These are phyloP conservation scores for Cubamyces sp. DNA, from an alignment of 768 basidiomycete species.

Conservation along the genomic window DNA sequence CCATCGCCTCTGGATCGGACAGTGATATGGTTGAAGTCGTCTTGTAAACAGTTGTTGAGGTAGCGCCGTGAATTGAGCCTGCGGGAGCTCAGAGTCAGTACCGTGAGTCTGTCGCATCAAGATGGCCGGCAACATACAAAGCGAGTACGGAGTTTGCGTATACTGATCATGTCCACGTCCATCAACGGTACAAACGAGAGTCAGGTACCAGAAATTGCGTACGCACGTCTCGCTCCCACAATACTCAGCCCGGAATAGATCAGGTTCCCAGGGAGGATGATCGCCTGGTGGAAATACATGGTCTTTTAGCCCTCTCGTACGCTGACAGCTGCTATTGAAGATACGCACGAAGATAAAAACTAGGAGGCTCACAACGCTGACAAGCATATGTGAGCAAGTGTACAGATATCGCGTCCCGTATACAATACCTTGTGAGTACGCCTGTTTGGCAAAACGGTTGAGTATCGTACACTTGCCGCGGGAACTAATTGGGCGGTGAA, in stretches of 20 bases:
- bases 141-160: constrained; percentile 5
- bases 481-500: too few species aligned
- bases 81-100: background rate
- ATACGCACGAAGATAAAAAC: constrained; percentile 3
- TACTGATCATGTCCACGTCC: background rate
- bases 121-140: background rate
- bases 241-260: background rate
- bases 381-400: background rate
- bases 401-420: background rate
- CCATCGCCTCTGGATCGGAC: too few species aligned
- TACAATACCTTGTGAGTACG: constrained; percentile 1
- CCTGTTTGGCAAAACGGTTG: too few species aligned
- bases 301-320: too few species aligned
- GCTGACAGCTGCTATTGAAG: too few species aligned
- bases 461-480: background rate
- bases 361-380: background rate
- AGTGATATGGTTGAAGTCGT: background rate
- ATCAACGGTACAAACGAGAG: background rate
- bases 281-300: background rate
- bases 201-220: too few species aligned
- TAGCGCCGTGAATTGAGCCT: constrained; percentile 7
- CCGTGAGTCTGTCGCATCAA: too few species aligned
- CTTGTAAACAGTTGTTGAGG: background rate
- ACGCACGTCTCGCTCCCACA: constrained; percentile 3
- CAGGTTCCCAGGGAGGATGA: constrained; percentile 1